These are phyloP conservation scores for Aspergillus ustus DNA, from an alignment of 2,329 filamentous ascomycete species.

Conservation along the genomic window DNA sequence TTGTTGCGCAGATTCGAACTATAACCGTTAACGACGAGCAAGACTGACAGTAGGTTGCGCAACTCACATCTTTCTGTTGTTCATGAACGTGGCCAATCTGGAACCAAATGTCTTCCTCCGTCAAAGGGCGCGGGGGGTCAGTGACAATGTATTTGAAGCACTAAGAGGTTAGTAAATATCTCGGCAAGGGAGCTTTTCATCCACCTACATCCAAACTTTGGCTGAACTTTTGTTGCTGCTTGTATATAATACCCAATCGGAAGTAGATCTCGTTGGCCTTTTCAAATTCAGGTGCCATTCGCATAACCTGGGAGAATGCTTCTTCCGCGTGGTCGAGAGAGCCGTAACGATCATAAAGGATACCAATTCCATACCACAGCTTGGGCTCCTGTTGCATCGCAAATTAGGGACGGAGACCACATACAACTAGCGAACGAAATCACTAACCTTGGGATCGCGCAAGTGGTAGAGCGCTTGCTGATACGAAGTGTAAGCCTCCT, in stretches of 20 bases:
- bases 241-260: conserved; percentile 98
- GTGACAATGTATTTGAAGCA: conserved; percentile 98
- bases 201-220: conserved; percentile 83
- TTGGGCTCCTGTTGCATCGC: conserved; percentile 74
- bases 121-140: conserved; percentile 87
- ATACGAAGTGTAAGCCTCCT: conserved; percentile 95
- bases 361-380: conserved; percentile 98
- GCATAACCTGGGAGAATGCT: conserved; percentile 98
- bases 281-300: conserved; percentile 95
- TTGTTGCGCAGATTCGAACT: conserved; percentile 92
- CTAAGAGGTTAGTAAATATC: conserved; percentile 51
- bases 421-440: not conserved
- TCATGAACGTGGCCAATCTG: conserved; percentile 99
- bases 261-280: conserved; percentile 99
- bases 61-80: conserved; percentile 93
- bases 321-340: conserved; percentile 97
- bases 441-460: conserved; percentile 81
- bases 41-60: conserved; percentile 3
- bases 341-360: conserved; percentile 94
- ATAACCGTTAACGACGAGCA: conserved; percentile 36
- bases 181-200: not conserved
- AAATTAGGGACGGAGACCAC: conserved; percentile 14
- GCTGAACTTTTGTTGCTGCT: conserved; percentile 92
- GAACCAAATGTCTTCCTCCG: conserved; percentile 99
- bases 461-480: conserved; percentile 94